Percentiles rank a stretch among this genome's conserved stretches.
phyloP scores from a whole-genome alignment of 208 protist genomes.

The Spongospora subterranea region DNA sequence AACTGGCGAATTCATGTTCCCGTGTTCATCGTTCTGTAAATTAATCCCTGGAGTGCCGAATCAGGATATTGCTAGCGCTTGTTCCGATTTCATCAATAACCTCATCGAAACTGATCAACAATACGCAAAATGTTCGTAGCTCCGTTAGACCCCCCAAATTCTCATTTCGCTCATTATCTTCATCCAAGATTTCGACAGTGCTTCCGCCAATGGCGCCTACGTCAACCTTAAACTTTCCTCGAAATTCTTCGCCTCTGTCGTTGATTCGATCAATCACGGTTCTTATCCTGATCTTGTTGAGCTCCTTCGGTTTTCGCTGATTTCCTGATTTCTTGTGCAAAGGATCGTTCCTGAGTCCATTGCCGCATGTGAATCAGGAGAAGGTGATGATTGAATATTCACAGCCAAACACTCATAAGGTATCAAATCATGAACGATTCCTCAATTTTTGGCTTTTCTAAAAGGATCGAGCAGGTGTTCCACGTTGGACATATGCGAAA shows the following conservation, averaged over 20 bases:
- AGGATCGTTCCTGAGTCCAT: background rate
- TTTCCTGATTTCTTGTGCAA: background rate
- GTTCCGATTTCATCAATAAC: background rate
- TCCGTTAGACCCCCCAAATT: background rate
- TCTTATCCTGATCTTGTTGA: too few relatives aligned
- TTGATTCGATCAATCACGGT: conserved; percentile 29
- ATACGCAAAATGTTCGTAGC: background rate
- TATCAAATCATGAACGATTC: background rate
- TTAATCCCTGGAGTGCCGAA: background rate
- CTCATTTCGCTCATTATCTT: background rate
- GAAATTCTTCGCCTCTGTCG: conserved; percentile 21
- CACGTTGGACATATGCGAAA: conserved; percentile 68
- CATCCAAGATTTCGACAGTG: background rate
- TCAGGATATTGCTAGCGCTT: background rate
- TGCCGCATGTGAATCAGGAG: conserved; percentile 38
- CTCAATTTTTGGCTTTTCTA: background rate
- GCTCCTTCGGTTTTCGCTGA: background rate
- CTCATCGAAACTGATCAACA: background rate
- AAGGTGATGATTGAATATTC: conserved; percentile 68
- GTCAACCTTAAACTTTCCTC: background rate
- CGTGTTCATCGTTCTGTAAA: conserved; percentile 43
- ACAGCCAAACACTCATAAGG: conserved; percentile 68
- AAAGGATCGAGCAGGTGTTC: conserved; percentile 47
- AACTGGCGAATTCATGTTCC: conserved; percentile 11
- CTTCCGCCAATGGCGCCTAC: background rate